Percentiles rank a stretch among this genome's conserved stretches.
Evolutionary conservation across 1,284 basidiomycete genomes (phyloP).

Genomic region (Amylostereum areolatum): DNA sequence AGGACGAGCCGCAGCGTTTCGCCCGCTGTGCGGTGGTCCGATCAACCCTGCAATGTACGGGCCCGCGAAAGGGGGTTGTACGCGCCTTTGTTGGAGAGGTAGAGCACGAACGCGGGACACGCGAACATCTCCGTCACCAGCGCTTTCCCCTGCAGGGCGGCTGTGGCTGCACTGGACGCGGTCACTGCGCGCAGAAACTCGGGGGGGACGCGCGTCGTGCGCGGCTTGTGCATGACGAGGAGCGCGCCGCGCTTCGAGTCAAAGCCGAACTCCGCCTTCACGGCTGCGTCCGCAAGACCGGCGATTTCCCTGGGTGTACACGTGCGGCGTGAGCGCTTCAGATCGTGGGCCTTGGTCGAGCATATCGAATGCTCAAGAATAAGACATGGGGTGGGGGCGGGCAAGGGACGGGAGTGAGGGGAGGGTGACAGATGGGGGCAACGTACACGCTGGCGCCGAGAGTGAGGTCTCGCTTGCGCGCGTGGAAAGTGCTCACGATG

Average conservation of each 20-base stretch:
- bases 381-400: no score
- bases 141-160: slow-evolving; percentile 2
- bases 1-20: slow-evolving; percentile 3
- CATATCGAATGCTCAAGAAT: no score
- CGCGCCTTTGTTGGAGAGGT: slow-evolving; percentile 7
- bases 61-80: not conserved
- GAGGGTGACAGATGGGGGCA: not conserved
- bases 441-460: not conserved
- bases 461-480: not conserved
- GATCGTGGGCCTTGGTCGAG: no score
- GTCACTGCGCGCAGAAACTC: not conserved
- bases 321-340: no score
- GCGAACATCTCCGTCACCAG: not conserved
- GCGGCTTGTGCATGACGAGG: slow-evolving; percentile 6
- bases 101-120: slow-evolving; percentile 6
- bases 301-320: not conserved
- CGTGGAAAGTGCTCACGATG: slow-evolving; percentile 5
- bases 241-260: slow-evolving; percentile 5
- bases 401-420: no score
- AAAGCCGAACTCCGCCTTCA: slow-evolving; percentile 3
- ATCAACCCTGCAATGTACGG: not conserved
- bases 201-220: not conserved
- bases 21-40: not conserved
- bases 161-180: no score
- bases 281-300: not conserved